Evolutionary conservation across 371 early-diverging fungal genomes (phyloP).

Genomic region (Mucor lusitanicus): DNA sequence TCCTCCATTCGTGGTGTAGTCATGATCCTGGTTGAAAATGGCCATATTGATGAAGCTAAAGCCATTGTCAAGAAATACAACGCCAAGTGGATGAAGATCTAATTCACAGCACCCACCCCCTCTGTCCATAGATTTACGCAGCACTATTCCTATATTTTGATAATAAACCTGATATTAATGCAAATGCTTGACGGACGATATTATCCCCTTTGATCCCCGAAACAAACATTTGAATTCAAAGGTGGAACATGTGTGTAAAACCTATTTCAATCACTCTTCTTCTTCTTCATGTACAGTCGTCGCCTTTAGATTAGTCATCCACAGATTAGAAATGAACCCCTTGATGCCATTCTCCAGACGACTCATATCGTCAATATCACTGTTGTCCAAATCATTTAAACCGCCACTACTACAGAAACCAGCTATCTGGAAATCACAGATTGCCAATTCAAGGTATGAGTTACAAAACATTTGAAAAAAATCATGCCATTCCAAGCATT

Average conservation of each 20-base stretch:
- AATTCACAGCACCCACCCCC: background rate
- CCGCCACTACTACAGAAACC: background rate
- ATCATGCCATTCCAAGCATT: constrained; percentile 14
- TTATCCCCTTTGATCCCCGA: background rate
- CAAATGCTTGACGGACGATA: background rate
- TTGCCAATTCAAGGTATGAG: background rate
- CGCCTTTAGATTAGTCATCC: background rate
- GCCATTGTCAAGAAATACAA: constrained; percentile 29
- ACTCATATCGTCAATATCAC: background rate
- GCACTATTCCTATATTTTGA: background rate
- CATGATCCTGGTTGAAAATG: constrained; percentile 34
- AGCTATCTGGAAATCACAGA: background rate
- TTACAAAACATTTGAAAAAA: constrained; percentile 4
- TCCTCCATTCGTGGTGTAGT: constrained; percentile 36
- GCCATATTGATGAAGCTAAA: constrained; percentile 39
- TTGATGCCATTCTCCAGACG: background rate
- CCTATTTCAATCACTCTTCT: background rate
- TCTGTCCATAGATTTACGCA: background rate
- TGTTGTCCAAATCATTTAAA: background rate
- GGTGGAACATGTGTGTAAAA: background rate
- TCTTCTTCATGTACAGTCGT: background rate
- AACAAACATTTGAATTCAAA: background rate
- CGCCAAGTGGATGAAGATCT: constrained; percentile 38
- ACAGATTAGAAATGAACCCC: background rate
- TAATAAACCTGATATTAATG: background rate